Conservation (phyloP, 345 rosid genomes). For the Streptanthus diversifolius region DNA sequence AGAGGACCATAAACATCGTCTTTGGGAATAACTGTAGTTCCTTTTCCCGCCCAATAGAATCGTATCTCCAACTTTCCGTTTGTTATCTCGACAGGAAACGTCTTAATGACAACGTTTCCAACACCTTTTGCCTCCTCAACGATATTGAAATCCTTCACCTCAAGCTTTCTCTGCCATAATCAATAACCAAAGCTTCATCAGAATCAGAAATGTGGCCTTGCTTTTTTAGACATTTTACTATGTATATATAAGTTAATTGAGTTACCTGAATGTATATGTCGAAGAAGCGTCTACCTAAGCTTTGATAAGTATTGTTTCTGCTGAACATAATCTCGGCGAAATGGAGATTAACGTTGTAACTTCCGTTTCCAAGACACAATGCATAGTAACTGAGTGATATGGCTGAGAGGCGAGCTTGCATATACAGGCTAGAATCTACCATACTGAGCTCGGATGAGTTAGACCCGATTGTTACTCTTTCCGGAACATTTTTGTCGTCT, state of each 20-base stretch:
- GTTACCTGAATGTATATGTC: constrained; percentile 65
- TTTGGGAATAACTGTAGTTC: constrained; percentile 37
- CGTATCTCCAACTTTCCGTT: constrained; percentile 42
- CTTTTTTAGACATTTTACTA: not conserved
- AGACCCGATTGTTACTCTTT: constrained; percentile 18
- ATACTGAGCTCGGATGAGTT: constrained; percentile 28
- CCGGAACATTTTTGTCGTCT: constrained; percentile 40
- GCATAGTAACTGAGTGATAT: constrained; percentile 59
- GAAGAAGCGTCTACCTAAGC: constrained; percentile 55
- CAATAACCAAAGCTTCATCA: not conserved
- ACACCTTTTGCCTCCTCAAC: constrained; percentile 45
- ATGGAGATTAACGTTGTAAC: constrained; percentile 56
- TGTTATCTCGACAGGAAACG: constrained; percentile 21
- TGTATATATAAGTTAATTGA: not conserved
- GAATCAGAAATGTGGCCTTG: not conserved
- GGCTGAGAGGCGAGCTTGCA: constrained; percentile 45
- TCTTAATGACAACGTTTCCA: constrained; percentile 35
- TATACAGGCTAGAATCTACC: constrained; percentile 36
- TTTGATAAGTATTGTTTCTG: constrained; percentile 33
- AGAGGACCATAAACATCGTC: constrained; percentile 54
- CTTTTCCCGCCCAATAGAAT: constrained; percentile 56
- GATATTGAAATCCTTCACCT: constrained; percentile 47
- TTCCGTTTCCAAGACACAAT: constrained; percentile 48
- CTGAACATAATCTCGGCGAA: constrained; percentile 62
- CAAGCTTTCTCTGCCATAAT: constrained; percentile 39